Conservation (phyloP, 164 flowering plant species). For the Berberis thunbergii region DNA sequence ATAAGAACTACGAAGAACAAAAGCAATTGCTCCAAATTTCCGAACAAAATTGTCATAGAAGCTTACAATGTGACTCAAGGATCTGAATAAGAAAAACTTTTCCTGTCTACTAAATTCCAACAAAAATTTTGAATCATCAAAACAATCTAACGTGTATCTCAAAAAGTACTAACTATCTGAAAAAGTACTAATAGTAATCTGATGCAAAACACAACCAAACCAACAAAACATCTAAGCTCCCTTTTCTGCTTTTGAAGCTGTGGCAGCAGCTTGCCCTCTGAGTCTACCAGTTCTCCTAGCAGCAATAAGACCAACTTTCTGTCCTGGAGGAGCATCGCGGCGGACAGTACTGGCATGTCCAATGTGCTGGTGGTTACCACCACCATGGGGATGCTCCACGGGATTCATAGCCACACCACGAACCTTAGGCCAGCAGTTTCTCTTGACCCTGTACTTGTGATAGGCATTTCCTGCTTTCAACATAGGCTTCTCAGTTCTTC, state of each 20-base stretch:
- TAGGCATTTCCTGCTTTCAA: conserved; percentile 7
- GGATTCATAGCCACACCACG: conserved; percentile 10
- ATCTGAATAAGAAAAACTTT: too few species aligned
- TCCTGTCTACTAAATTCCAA: neutral
- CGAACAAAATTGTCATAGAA: too few species aligned
- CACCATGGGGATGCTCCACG: conserved; percentile 6
- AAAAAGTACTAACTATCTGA: neutral
- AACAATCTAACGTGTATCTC: neutral
- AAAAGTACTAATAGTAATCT: neutral
- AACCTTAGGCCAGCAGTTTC: conserved; percentile 10
- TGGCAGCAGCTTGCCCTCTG: conserved; percentile 6
- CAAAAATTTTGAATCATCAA: neutral
- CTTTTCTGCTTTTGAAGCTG: neutral
- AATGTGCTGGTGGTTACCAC: conserved; percentile 8
- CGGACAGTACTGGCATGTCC: conserved; percentile 6
- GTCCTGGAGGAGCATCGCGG: conserved; percentile 3
- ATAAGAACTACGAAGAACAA: too few species aligned
- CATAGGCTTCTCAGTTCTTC: conserved; percentile 6
- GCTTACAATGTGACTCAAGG: too few species aligned
- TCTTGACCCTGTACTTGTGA: conserved; percentile 6
- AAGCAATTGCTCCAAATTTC: too few species aligned
- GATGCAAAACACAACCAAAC: neutral
- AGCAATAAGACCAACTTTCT: conserved; percentile 9
- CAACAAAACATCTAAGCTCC: neutral
- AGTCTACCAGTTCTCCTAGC: conserved; percentile 8